Base-by-base conservation (phyloP, 2,329 filamentous ascomycete genomes). In the Pseudopithomyces chartarum region DNA sequence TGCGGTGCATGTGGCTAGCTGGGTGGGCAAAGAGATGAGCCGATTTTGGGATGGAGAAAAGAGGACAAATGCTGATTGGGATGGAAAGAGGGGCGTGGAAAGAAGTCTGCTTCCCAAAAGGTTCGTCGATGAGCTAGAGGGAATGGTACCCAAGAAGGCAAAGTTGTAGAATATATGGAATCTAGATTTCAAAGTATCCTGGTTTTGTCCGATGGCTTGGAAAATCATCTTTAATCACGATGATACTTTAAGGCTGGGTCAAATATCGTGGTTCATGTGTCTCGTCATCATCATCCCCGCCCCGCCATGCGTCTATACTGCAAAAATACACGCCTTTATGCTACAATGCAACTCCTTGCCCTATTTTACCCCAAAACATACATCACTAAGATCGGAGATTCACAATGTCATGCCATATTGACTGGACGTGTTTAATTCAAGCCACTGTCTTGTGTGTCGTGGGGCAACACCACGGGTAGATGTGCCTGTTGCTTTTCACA, bases 1-100 rank as follows among this genome's bases (percentile, higher is more conserved):
- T 59, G 93, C 91, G 1, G 79, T 84, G n/a, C 71, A 75, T 58
- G 56, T 67, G 38, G 68, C 65, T 13, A 67, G 63, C 15, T 82
- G 80, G 79, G 58, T 79, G 15, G 64, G 65, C 15, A 71, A 69
- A 61, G 70, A 74, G 55, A 67, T 76, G 67, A 63, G 57, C 36
- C 62, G 77, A 54, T 82, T 75, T 66, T 60, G 71, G 61, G 66
- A 67, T 33, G 61, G 64, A 59, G 70, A 75, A 55, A 63, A 58
- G 46, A 64, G 67, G 59, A 69, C 68, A 6, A 62, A 74, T 38
- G 62, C 64, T 17, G 70, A 75, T 33, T 75, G 73, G 72, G 67
- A 56, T 2, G 60, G 44, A 7, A 66, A 62, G 61, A 68, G 64
- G 47, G 72, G 73, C 0, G n/a, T 62, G 11, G 65, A 73, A 56